Base-by-base conservation (phyloP, 192 early-diverging fungal species). In the Backusella westeae region DNA sequence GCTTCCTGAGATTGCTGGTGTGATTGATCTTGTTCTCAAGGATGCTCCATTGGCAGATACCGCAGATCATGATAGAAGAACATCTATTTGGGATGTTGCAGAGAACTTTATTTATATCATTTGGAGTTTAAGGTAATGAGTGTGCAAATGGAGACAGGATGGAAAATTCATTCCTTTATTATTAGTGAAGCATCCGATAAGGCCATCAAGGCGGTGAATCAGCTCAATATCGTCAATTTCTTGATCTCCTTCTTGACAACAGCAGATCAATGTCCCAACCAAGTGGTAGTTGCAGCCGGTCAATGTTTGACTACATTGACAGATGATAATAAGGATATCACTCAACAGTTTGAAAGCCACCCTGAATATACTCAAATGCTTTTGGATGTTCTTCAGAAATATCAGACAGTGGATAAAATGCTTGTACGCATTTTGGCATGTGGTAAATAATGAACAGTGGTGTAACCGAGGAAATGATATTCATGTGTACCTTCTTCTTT, bases 261-360 rank as follows among this genome's bases (percentile, higher is more conserved):
- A 17, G 75, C 85, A 35, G 83, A 85, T 35, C 85, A 87, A 68
- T 78, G 82, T 19, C 87, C 88, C 42, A 79, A 63, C 6, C 85
- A 80, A 39, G 85, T 88, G 7, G 83, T 86, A 21, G 76, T 89
- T 69, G 84, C 87, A 46, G 88, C 85, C 39, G 88, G 88, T 8
- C 95, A 96, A 84, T 94, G 91, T 52, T 84, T 97, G 15, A 91
- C 93, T 76, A 94, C 94, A 4, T 83, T 97, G 52, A 93, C 94
- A 0, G 95, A 96, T 67, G 92, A 93, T 19, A 95, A 95, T 75
- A 73, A 80, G 14, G 84, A 86, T 4, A 86, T 89, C 38, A 78
- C 89, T 56, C 82, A 86, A 32, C 77, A 88, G 4, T 89, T 94
- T 80, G 76, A 86, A 34, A 76, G 80, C 19, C 90, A 90, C 74